Percentiles rank a stretch among this genome's conserved stretches.
phyloP scores from a whole-genome alignment of 345 rosid species.

The Lepidium africanum region DNA sequence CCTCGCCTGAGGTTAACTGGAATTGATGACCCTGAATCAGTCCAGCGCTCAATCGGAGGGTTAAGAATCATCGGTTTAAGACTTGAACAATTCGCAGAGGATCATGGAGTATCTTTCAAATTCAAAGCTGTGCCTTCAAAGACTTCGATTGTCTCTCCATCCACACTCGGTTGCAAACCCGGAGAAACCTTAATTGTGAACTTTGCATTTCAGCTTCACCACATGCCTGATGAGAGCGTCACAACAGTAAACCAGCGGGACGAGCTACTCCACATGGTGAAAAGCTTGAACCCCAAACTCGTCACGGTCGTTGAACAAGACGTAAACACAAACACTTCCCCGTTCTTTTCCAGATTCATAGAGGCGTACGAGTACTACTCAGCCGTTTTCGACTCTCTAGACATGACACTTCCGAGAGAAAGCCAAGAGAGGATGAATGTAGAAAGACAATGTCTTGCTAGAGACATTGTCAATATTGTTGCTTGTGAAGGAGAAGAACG shows the following conservation, averaged over 20 bases:
- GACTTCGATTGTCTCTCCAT: constrained; percentile 66
- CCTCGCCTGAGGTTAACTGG: constrained; percentile 80
- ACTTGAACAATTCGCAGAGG: constrained; percentile 71
- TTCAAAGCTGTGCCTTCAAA: constrained; percentile 67
- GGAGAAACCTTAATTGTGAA: constrained; percentile 82
- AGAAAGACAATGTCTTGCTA: constrained; percentile 89
- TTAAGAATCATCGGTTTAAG: constrained; percentile 66
- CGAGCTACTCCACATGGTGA: constrained; percentile 85
- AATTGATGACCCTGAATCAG: constrained; percentile 92
- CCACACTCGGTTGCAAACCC: constrained; percentile 47
- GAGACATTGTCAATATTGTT: constrained; percentile 85
- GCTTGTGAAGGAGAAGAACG: constrained; percentile 98
- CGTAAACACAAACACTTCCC: constrained; percentile 87
- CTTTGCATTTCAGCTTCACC: constrained; percentile 98
- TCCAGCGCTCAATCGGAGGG: constrained; percentile 80
- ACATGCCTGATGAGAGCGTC: constrained; percentile 99
- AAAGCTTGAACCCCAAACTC: constrained; percentile 81
- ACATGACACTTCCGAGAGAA: constrained; percentile 81
- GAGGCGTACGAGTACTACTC: constrained; percentile 89
- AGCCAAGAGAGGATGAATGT: constrained; percentile 96
- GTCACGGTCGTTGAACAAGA: constrained; percentile 94
- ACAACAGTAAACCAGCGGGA: constrained; percentile 84
- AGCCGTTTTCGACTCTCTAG: constrained; percentile 85
- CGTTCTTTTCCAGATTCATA: constrained; percentile 67
- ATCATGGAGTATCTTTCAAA: constrained; percentile 53